Evolutionary conservation across 805 yeast species (phyloP), one percentile per base, ranked within the genome.

Genomic region (Pichia membranifaciens): DNA sequence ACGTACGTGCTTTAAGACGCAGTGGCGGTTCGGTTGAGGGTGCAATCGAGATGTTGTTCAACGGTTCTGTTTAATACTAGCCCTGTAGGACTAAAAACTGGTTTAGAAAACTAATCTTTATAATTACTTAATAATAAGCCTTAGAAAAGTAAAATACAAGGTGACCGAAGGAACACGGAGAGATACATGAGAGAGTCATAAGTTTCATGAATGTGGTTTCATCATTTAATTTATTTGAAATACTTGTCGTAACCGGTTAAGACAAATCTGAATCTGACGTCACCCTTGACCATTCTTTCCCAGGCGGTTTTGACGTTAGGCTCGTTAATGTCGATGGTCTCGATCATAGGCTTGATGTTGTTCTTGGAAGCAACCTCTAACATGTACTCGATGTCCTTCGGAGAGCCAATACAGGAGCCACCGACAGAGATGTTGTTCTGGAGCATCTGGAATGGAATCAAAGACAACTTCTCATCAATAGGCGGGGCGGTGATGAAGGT

Each of bases 21-120:
- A 81, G 91, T 47, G 99, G 99, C 31, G 99, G 99, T 8, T 87
- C 90, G 53, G 97, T 91, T 22, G 96, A 91, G 69, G 97, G 97
- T 40, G 99, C 99, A 10, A 74, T 91, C 44, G 97, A 91, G 66
- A 86, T 87, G 45, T 70, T 90, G 57, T 74, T 90, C 49, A 84
- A 75, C 51, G 86, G 85, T 23, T 67, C 69, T 47, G 74, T 76
- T 37, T 78, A 63, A 57, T 6, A 12, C 9, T 21, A 15, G 32
- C 17, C 23, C 15, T 23, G 32, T 22, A 38, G 22, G 16, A 15
- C 31, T 33, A 9, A n/a, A 9, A n/a, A 7, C 10, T 25, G 29
- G 29, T 25, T 25, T 25, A 25, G 29, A 8, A 25, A 25, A 25
- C 10, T 8, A 25, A 25, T 25, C 10, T 25, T 25, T 10, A 8